Evolutionary conservation across 306 rosid species (phyloP).

Genomic region (Echinosophora koreensis): DNA sequence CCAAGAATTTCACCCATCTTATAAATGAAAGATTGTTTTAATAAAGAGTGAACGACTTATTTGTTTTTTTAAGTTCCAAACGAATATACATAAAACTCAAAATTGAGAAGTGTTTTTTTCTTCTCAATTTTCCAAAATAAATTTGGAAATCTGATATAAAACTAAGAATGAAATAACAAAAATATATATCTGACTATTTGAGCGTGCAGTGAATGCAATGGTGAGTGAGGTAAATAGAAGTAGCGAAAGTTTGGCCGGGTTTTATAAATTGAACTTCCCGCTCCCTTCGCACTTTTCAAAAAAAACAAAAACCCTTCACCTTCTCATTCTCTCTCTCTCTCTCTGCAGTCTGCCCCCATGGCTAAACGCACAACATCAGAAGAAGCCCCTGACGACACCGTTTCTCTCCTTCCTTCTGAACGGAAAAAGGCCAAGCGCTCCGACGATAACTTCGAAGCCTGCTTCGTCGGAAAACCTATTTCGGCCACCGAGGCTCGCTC

Average conservation of each 20-base stretch:
- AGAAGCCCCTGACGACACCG: not conserved
- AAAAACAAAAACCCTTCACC: not conserved
- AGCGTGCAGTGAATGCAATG: too few relatives aligned
- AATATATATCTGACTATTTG: too few relatives aligned
- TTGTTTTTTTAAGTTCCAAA: too few relatives aligned
- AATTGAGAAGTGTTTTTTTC: too few relatives aligned
- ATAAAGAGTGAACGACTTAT: too few relatives aligned
- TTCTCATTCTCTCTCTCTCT: not conserved
- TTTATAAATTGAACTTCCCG: not conserved
- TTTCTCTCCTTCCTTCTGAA: constrained; percentile 29
- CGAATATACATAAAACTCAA: too few relatives aligned
- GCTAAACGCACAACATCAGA: not conserved
- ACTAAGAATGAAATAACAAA: too few relatives aligned
- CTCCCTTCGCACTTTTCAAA: not conserved
- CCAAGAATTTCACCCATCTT: too few relatives aligned
- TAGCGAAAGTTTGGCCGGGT: not conserved
- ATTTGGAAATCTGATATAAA: too few relatives aligned
- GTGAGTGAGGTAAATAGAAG: not conserved
- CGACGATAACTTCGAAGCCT: not conserved
- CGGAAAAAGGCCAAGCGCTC: constrained; percentile 33
- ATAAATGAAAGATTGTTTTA: too few relatives aligned
- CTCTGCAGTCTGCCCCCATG: not conserved
- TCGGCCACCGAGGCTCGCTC: constrained; percentile 24
- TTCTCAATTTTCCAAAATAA: too few relatives aligned
- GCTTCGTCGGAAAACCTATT: constrained; percentile 52